Conservation (phyloP, 768 basidiomycete species). For the Naematelia encephala region DNA sequence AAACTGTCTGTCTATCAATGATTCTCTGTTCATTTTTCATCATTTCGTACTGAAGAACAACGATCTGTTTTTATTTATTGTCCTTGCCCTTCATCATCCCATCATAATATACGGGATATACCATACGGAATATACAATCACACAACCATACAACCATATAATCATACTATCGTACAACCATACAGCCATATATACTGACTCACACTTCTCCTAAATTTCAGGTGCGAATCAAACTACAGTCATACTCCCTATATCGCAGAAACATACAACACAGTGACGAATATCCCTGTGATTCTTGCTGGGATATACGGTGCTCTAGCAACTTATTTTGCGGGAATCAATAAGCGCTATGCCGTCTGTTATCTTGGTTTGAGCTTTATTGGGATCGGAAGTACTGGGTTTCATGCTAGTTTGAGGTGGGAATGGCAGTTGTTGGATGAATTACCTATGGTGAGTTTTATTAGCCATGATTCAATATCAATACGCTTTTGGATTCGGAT, state of each 20-base stretch:
- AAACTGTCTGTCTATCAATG: not conserved
- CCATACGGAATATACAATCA: no score
- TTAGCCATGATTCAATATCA: no score
- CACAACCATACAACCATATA: no score
- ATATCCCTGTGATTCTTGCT: conserved; percentile 60
- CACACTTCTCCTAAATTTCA: no score
- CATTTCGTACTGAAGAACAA: not conserved
- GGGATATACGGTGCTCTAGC: conserved; percentile 57
- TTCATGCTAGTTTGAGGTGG: conserved; percentile 72
- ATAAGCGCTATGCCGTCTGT: conserved; percentile 46
- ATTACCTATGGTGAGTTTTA: conserved; percentile 62
- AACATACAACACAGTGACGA: conserved; percentile 70
- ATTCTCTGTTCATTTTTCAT: not conserved
- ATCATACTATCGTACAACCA: no score
- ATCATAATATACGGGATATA: no score
- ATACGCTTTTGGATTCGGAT: no score
- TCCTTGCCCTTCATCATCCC: not conserved
- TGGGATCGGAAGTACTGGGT: conserved; percentile 72
- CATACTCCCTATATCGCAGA: conserved; percentile 75
- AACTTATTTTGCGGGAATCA: conserved; percentile 47
- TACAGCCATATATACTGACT: no score
- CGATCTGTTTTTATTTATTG: not conserved
- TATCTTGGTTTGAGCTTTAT: conserved; percentile 61
- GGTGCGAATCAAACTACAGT: conserved; percentile 68
- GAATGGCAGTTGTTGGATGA: conserved; percentile 74